phyloP scores from a whole-genome alignment of 345 rosid genomes.

The Eucalyptus guilfoylei region DNA sequence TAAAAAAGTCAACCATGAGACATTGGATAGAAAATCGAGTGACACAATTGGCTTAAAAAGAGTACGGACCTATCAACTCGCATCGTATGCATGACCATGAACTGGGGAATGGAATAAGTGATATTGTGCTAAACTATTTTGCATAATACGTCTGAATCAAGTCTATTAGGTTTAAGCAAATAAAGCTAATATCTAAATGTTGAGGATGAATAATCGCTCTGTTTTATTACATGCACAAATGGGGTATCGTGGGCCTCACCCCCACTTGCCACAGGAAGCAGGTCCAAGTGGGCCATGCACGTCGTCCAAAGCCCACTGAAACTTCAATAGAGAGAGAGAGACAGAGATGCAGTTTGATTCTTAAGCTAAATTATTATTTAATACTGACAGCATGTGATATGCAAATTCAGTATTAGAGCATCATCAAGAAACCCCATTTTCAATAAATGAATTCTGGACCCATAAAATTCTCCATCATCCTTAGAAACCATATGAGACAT shows the following conservation, averaged over 20 bases:
- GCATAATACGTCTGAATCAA: too few species aligned
- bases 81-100: not conserved
- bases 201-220: too few species aligned
- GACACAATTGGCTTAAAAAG: not conserved
- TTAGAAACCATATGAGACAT: too few species aligned
- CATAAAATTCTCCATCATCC: too few species aligned
- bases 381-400: too few species aligned
- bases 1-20: not conserved
- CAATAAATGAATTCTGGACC: too few species aligned
- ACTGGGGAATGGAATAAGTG: not conserved
- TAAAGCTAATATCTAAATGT: too few species aligned
- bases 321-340: not conserved
- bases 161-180: too few species aligned
- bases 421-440: too few species aligned
- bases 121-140: not conserved
- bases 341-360: not conserved
- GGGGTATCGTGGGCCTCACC: not conserved
- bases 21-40: too few species aligned
- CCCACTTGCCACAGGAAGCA: not conserved
- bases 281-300: not conserved
- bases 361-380: too few species aligned
- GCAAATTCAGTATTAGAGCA: too few species aligned
- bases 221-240: not conserved
- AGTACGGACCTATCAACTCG: not conserved
- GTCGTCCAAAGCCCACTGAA: not conserved